Evolutionary conservation across 2,329 filamentous ascomycete species (phyloP), one percentile per base, ranked within the genome.

Genomic region (Thelonectria olida): DNA sequence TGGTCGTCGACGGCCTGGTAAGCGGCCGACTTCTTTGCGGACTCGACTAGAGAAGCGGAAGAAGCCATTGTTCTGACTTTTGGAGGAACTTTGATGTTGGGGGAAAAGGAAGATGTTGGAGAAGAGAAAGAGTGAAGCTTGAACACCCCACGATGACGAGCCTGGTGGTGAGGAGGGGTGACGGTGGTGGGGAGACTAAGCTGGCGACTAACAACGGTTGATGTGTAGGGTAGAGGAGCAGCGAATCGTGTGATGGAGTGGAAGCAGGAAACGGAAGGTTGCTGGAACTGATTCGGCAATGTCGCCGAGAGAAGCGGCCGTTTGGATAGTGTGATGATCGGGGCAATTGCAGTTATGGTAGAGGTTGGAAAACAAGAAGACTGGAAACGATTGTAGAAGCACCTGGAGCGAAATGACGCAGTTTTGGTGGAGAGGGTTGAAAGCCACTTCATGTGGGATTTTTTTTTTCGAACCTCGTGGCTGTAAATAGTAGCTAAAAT

Each of bases 11-110:
- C 91, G 49, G 92, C 92, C 69, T 86, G 88, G 76, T 85, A 88
- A 65, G 91, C 92, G 53, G 92, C 92, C 41, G 87, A 84, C 71
- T 88, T 87, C 79, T 96, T 96, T 63, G 92, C 91, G 34, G 84
- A 81, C 77, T 95, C 91, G 67, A 94, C 80, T 19, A 85, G 79
- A 23, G 73, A 72, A 27, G 70, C 72, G 13, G 75, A 63, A 15
- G 75, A 74, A 38, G 78, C 72, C 79, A 81, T 80, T 45, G 54
- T 66, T 72, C 67, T 70, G 48, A 77, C 80, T 79, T 34, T 53
- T 67, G 9, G 19, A 4, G 22, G 28, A 19, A 19, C 17, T 20
- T 17, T 22, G 45, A 31, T 15, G 17, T 15, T 23, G n/a, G n/a
- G 27, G 28, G 41, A 28, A 50, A 22, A 22, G 38, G 15, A 7